Percentiles rank a stretch among this genome's conserved stretches.
phyloP scores from a whole-genome alignment of 345 rosid species.

The Aquilaria sinensis region DNA sequence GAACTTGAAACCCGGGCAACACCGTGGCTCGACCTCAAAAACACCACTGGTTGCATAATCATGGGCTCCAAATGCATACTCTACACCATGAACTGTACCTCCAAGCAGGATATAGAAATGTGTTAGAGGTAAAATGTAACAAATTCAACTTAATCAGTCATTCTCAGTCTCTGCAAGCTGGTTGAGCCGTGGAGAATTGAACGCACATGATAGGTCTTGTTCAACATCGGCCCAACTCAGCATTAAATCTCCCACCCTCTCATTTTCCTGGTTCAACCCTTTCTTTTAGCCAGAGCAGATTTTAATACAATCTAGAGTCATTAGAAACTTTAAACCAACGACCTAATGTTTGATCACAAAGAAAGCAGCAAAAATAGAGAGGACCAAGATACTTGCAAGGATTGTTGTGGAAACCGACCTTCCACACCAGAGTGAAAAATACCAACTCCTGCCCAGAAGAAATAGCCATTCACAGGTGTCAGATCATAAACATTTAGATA shows the following conservation, averaged over 20 bases:
- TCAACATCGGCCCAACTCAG: too few relatives aligned
- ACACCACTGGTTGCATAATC: constrained; percentile 77
- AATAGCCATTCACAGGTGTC: constrained; percentile 73
- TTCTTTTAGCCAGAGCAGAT: constrained; percentile 1
- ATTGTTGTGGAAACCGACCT: constrained; percentile 35
- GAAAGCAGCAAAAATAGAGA: not conserved
- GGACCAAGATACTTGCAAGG: not conserved
- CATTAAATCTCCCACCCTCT: too few relatives aligned
- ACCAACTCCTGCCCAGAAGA: constrained; percentile 93
- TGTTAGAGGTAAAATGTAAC: too few relatives aligned
- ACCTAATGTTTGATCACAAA: not conserved
- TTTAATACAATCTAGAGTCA: not conserved
- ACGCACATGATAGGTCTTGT: too few relatives aligned
- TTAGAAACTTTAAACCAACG: constrained; percentile 1
- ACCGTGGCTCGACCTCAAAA: constrained; percentile 81
- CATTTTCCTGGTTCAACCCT: too few relatives aligned
- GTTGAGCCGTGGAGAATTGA: too few relatives aligned
- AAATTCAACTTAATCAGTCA: too few relatives aligned
- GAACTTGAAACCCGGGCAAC: constrained; percentile 87
- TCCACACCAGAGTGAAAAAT: constrained; percentile 92
- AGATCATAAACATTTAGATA: constrained; percentile 85
- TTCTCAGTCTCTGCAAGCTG: too few relatives aligned
- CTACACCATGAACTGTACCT: constrained; percentile 71
- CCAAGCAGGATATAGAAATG: too few relatives aligned
- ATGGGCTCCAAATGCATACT: constrained; percentile 93